phyloP scores from a whole-genome alignment of 2,329 filamentous ascomycete genomes.

The Microsporum audouinii region DNA sequence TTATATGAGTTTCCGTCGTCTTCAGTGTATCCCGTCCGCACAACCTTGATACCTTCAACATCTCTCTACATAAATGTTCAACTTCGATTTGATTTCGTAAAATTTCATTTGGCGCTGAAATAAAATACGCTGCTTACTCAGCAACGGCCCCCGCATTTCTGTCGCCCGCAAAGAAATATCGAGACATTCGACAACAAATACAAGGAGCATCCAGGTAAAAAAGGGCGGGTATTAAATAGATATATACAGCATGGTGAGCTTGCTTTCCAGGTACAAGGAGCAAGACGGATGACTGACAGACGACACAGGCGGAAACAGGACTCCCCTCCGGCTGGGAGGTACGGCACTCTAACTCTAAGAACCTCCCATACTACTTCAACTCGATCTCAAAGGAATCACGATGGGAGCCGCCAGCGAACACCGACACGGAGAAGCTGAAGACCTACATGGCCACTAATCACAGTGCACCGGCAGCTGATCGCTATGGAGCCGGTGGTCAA shows the following conservation, averaged over 20 bases:
- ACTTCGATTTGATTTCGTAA: background rate
- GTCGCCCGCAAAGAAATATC: background rate
- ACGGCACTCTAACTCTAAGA: conserved; percentile 95
- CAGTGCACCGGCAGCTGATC: conserved; percentile 39
- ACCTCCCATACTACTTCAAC: conserved; percentile 98
- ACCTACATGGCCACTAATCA: conserved; percentile 85
- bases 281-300: background rate
- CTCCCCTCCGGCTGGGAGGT: conserved; percentile 87
- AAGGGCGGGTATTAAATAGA: background rate
- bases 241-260: background rate
- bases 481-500: conserved; percentile 27
- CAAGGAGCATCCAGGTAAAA: background rate
- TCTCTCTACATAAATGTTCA: background rate
- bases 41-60: background rate
- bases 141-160: background rate
- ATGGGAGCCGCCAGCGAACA: conserved; percentile 85
- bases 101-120: background rate
- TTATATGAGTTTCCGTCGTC: no score
- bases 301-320: conserved; percentile 42
- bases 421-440: conserved; percentile 87
- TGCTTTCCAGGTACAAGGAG: background rate
- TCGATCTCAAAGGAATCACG: conserved; percentile 70
- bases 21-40: no score
- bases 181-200: background rate
- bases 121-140: background rate